Evolutionary conservation across 23 red algal genomes (phyloP), one percentile per base, ranked within the genome.

Genomic region (Gracilaria domingensis): DNA sequence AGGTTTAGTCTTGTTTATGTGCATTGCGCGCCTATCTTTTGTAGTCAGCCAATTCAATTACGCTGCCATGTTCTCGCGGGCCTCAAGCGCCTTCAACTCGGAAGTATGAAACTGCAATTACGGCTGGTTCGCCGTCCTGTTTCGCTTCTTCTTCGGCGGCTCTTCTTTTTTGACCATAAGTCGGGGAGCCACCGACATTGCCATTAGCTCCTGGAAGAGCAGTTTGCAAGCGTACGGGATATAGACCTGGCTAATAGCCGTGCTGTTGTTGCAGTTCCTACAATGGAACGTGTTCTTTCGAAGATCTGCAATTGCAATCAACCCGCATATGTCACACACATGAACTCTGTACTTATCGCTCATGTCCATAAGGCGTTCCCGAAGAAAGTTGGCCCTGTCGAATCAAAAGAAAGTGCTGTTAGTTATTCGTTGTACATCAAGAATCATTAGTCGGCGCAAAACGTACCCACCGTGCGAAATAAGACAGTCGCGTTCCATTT

Each of bases 191-290:
- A 99, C 93, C 32, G 79, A 83, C 97, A 99, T 99, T 47, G 94
- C 88, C 89, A 94, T 94, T 17, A 99, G 71, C 80, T 99, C 97
- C 92, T 99, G 97, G 89, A 99, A 99, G 9, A 99, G 66, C 18
- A 99, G 74, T 64, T 99, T 99, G 86, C 94, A 96, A 11, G 97
- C 97, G 86, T 99, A 99, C 60, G 97, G 97, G 51, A 99, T 95
- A 51, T 93, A 92, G 12, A 96, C 90, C 59, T 95, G 93, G 17
- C 94, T 90, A 44, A 99, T 95, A 33, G 84, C 75, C 11, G 97
- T 99, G 76, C 91, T 96, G 72, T 99, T 99, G 56, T 95, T 95
- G 61, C 97, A 99, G 7, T 84, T 85, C 9, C 97, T 85, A 79
- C 97, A 99, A 50, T 91, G 83, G 60, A 99, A 99, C 21, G 83